Conservation (phyloP, 345 rosid species). For the Trapa incisa region DNA sequence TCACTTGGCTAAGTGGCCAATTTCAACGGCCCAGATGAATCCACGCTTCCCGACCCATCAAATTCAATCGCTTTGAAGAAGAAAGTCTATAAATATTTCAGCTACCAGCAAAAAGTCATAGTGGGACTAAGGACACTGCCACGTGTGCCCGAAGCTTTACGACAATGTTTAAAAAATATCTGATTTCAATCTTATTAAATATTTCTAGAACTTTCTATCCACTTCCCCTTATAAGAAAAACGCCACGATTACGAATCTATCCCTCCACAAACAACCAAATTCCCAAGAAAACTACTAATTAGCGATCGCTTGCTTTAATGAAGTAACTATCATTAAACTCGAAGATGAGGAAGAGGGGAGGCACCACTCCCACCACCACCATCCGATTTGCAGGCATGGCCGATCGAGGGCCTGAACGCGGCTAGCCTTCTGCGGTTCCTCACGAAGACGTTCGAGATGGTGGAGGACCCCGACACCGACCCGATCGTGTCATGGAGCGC, state of each 20-base stretch:
- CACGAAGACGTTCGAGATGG: slow-evolving; percentile 58
- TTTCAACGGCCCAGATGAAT: too few species aligned
- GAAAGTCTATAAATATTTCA: too few species aligned
- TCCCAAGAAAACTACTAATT: neutral
- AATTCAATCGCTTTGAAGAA: too few species aligned
- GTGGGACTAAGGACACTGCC: too few species aligned
- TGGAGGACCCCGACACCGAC: slow-evolving; percentile 56
- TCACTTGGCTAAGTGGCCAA: too few species aligned
- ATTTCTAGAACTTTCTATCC: slow-evolving; percentile 1
- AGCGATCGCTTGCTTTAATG: neutral
- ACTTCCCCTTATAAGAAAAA: neutral
- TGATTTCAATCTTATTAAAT: too few species aligned
- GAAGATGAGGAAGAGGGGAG: neutral
- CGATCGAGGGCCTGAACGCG: slow-evolving; percentile 63
- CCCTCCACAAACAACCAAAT: neutral
- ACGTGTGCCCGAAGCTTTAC: too few species aligned
- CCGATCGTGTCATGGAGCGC: slow-evolving; percentile 55
- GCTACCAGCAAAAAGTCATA: too few species aligned
- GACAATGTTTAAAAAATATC: too few species aligned
- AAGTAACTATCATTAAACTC: neutral
- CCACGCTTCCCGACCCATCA: too few species aligned
- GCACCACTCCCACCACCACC: neutral
- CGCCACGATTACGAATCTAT: neutral
- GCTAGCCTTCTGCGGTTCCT: slow-evolving; percentile 67
- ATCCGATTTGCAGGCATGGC: slow-evolving; percentile 11